Evolutionary conservation across 345 rosid genomes (phyloP).

Genomic region (Eucalyptus melliodora): DNA sequence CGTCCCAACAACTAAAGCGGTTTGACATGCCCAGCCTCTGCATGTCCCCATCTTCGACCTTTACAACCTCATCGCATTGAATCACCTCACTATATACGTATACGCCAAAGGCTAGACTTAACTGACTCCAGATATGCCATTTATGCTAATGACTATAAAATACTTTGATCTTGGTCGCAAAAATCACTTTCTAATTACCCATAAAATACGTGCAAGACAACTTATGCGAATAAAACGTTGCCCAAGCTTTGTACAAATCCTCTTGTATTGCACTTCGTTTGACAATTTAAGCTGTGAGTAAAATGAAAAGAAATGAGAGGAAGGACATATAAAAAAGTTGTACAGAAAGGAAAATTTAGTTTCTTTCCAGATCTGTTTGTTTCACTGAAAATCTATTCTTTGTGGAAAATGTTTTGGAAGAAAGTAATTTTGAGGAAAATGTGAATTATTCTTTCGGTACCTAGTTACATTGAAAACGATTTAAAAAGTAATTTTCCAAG

Average conservation of each 20-base stretch:
- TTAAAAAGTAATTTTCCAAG: too few relatives aligned
- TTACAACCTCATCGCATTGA: background rate
- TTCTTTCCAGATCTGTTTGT: background rate
- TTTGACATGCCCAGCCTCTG: background rate
- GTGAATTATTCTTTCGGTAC: background rate
- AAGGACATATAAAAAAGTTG: background rate
- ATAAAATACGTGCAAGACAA: background rate
- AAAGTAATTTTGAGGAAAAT: background rate
- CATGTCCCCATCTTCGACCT: background rate
- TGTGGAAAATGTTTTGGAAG: background rate
- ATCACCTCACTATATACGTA: background rate
- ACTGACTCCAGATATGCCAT: background rate
- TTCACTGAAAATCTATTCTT: background rate
- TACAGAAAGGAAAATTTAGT: background rate
- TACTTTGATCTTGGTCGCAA: background rate
- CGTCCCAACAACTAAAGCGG: background rate
- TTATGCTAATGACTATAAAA: background rate
- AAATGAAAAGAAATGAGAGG: background rate
- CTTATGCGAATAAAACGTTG: background rate
- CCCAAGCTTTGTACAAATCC: background rate
- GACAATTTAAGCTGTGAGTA: background rate
- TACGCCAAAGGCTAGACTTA: background rate
- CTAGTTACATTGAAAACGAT: too few relatives aligned
- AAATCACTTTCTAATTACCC: background rate
- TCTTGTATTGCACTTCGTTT: background rate